Conservation (phyloP, 2,329 filamentous ascomycete species). For the Fusarium sp. region DNA sequence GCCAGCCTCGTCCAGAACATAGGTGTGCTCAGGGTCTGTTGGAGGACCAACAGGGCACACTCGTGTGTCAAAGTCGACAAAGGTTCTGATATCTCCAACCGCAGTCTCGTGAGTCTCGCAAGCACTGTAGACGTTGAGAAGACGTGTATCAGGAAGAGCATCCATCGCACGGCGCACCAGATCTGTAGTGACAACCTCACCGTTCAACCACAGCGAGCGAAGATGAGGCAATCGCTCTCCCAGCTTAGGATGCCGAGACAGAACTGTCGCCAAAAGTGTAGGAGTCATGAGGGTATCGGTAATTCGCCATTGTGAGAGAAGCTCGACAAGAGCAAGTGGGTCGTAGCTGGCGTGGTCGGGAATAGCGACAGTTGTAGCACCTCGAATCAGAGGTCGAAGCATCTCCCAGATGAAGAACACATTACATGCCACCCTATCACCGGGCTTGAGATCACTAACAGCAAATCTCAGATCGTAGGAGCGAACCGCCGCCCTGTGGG, state of each 20-base stretch:
- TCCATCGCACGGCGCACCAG: slow-evolving; percentile 74
- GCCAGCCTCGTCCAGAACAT: slow-evolving; percentile 77
- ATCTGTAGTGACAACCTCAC: slow-evolving; percentile 84
- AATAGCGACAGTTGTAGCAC: slow-evolving; percentile 79
- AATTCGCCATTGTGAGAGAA: slow-evolving; percentile 72
- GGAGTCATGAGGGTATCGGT: slow-evolving; percentile 89
- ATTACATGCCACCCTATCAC: slow-evolving; percentile 86
- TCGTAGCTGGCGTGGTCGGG: slow-evolving; percentile 83
- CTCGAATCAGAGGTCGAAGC: slow-evolving; percentile 77
- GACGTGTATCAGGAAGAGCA: slow-evolving; percentile 73
- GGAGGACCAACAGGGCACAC: slow-evolving; percentile 81
- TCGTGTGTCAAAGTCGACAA: slow-evolving; percentile 69
- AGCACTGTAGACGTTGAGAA: slow-evolving; percentile 85
- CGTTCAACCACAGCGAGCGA: slow-evolving; percentile 81
- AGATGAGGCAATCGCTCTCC: slow-evolving; percentile 71
- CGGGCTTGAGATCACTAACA: slow-evolving; percentile 74
- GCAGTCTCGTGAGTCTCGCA: slow-evolving; percentile 86
- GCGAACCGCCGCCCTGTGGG: slow-evolving; percentile 76
- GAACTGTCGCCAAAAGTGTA: slow-evolving; percentile 78
- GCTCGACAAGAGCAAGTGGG: slow-evolving; percentile 76
- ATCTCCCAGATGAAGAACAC: slow-evolving; percentile 92
- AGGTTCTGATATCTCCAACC: slow-evolving; percentile 77
- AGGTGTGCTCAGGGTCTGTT: slow-evolving; percentile 73
- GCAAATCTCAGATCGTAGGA: slow-evolving; percentile 80
- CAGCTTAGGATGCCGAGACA: slow-evolving; percentile 75